Evolutionary conservation across 208 protist genomes (phyloP), one percentile per base, ranked within the genome.

Genomic region (Phytomonas serpens): DNA sequence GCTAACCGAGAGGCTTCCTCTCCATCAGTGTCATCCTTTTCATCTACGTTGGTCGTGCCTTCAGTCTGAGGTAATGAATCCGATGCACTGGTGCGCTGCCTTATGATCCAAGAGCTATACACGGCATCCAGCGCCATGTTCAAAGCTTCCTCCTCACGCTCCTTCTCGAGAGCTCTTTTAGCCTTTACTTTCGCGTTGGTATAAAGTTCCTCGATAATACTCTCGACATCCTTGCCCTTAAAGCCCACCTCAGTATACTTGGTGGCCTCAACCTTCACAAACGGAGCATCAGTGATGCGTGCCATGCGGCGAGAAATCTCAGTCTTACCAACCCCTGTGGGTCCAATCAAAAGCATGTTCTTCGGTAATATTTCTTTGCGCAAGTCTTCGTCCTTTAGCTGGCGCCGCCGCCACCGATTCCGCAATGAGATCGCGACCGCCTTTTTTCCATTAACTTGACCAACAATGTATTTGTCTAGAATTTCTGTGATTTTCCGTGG

Each of bases 251-350:
- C 97, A 2, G 98, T 99, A 82, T 98, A 99, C 85, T 99, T 99
- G 36, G 98, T 99, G 14, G 98, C 97, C 82, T 99, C 98, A 10
- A 99, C 97, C 80, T 99, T 99, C 29, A 99, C 84, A 75, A 99
- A 99, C 3, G 98, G 98, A 0, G 97, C 95, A 64, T 99, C 85
- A 1, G 97, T 94, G 76, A 99, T 89, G 74, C 95, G 97, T 7
- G 98, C 97, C 82, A 99, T 93, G 62, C 98, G 82, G 19, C 98
- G 85, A 9, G 97, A 93, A 38, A 99, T 98, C 77, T 99, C 98
- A 34, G 93, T 98, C 77, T 98, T 98, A 34, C 94, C 94, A 6
- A 97, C 93, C 10, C 94, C 94, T 32, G 94, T 98, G 1, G 94
- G 93, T 0, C 94, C 94, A 61, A 98, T 86, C 42, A 98, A 89